phyloP scores from a whole-genome alignment of 176 grass and related monocot species.

The Oryza punctata region DNA sequence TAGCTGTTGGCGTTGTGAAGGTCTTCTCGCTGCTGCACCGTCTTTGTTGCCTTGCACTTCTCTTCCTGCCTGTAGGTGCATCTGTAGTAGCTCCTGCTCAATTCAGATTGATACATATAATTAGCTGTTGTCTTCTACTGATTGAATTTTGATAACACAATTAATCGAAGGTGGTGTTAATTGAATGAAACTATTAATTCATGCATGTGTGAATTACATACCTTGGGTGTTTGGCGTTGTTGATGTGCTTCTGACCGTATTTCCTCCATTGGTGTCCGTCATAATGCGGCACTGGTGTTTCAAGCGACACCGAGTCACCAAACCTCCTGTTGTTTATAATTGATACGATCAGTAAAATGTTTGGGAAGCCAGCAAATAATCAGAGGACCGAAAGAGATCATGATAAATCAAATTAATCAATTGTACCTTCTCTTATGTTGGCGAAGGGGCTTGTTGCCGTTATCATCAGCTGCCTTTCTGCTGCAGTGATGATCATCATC shows the following conservation, averaged over 20 bases:
- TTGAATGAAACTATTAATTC: background rate
- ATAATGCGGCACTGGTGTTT: constrained; percentile 42
- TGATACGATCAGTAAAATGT: background rate
- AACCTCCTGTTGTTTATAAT: constrained; percentile 30
- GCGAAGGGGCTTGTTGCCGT: constrained; percentile 8
- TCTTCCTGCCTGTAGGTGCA: constrained; percentile 39
- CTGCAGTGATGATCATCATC: background rate
- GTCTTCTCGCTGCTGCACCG: constrained; percentile 24
- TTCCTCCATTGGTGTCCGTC: constrained; percentile 63
- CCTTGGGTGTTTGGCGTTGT: constrained; percentile 44
- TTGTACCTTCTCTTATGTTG: constrained; percentile 43
- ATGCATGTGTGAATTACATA: background rate
- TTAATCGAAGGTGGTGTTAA: background rate
- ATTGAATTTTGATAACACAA: background rate
- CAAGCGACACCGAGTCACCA: constrained; percentile 32
- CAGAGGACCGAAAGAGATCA: background rate
- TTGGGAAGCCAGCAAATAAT: background rate
- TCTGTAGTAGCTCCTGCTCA: constrained; percentile 42
- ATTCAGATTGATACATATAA: background rate
- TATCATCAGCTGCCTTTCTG: background rate
- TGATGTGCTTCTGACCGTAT: constrained; percentile 63
- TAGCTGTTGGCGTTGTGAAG: background rate
- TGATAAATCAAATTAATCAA: background rate
- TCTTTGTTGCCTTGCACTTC: constrained; percentile 41
- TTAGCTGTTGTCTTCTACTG: too few species aligned